Evolutionary conservation across 176 grass and related monocot genomes (phyloP), one percentile per base, ranked within the genome.

Genomic region (Avena sativa): DNA sequence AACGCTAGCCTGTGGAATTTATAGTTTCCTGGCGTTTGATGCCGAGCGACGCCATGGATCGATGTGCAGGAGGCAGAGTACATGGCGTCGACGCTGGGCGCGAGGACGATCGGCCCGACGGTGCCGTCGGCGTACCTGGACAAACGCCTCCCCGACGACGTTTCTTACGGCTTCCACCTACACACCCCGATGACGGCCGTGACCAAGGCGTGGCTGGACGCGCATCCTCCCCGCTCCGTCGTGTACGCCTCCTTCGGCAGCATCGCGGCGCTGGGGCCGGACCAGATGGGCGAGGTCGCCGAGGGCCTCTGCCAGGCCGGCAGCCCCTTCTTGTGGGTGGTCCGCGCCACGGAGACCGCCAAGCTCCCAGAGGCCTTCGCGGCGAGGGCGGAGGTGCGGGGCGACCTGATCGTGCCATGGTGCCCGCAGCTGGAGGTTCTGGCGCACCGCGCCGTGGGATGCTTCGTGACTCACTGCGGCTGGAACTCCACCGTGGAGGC

Each of bases 161-260:
- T 48, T 19, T 25, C 32, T 9, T 91, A 91, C 81, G 81, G 85
- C 50, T 85, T 81, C 36, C 67, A 88, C 76, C 43, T 86, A 40
- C 71, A 63, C 81, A n/a, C 58, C 0, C 84, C 81, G 20, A 57
- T 64, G 71, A 26, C 28, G 25, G 25, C 58, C 4, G 43, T 34
- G 0, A 64, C 21, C 43, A 85, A 66, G 28, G 71, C 71, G 3
- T 94, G 92, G 91, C 78, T 97, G 0, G 77, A 78, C 47, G 47
- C 12, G 11, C 75, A 73, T 25, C 61, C 67, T 1, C 13, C 79
- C 0, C 62, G 53, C 44, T 93, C 92, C 19, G 89, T 88, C 12
- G 82, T 93, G n/a, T 97, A 91, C 69, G 87, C 79, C 34, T 88
- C 85, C 68, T 97, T 97, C 68, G 95, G 95, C 36, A 97, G 92